Evolutionary conservation across 2,329 filamentous ascomycete genomes (phyloP), one percentile per base, ranked within the genome.

Genomic region (Fusarium equiseti): DNA sequence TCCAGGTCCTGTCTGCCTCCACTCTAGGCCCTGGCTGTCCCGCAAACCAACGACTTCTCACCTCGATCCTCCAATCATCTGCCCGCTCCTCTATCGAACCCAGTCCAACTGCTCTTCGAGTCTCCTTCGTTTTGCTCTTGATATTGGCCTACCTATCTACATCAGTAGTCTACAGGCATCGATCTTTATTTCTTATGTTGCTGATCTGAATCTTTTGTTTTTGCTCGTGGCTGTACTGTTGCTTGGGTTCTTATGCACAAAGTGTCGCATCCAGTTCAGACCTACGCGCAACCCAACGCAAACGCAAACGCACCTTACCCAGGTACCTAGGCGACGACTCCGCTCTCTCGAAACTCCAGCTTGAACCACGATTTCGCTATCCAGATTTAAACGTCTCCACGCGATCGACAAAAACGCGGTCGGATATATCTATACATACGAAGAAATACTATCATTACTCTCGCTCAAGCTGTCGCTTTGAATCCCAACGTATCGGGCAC

Each of bases 41-140:
- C 67, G 59, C 62, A 70, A 57, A 45, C 50, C 65, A 61, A 62
- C 64, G 50, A 59, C 69, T 44, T 70, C 62, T 55, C 40, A 53
- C 50, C 38, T 61, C 56, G 63, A 71, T 75, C 71, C 71, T 75
- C 73, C 73, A 75, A 75, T 75, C 73, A 75, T 11, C 66, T 65
- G 42, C 40, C 52, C 64, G 38, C 70, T 73, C 45, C 63, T 67
- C 61, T 73, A 59, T 66, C 59, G 63, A 69, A 73, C 73, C 73
- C 73, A 74, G 71, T 67, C 64, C 26, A 49, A 58, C 58, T 74
- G 68, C 59, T 66, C 63, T 49, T 75, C 66, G 46, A 73, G 60
- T 57, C 70, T 74, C 73, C 63, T 65, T 75, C 67, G 73, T 71
- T 75, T 75, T 65, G 71, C 63, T 71, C 66, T 53, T 71, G 54